Percentiles rank a stretch among this genome's conserved stretches.
phyloP scores from a whole-genome alignment of 371 early-diverging fungal species.

The Massospora cicadina region DNA sequence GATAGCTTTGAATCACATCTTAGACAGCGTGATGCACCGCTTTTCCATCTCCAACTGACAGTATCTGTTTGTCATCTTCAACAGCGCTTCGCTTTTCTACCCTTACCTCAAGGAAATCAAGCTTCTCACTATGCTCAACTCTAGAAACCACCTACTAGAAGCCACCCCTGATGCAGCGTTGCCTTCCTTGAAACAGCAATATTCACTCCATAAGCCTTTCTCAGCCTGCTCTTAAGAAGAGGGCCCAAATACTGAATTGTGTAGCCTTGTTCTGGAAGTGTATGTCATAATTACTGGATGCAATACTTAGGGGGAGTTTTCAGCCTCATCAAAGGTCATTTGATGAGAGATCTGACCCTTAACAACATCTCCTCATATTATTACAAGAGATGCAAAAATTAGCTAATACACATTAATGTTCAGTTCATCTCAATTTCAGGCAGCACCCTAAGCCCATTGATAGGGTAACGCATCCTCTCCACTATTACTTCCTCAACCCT shows the following conservation, averaged over 20 bases:
- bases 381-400: conserved; percentile 45
- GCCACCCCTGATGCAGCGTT: not conserved
- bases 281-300: conserved; percentile 41
- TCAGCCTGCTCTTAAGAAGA: not conserved
- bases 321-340: conserved; percentile 36
- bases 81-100: conserved; percentile 35
- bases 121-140: not conserved
- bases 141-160: not conserved
- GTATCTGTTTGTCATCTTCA: conserved; percentile 46
- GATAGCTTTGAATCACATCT: conserved; percentile 37
- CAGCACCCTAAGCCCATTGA: conserved; percentile 19
- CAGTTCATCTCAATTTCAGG: conserved; percentile 40
- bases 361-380: conserved; percentile 42
- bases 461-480: conserved; percentile 24
- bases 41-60: conserved; percentile 54
- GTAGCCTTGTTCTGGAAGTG: conserved; percentile 48
- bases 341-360: conserved; percentile 40
- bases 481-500: conserved; percentile 29
- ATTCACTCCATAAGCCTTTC: not conserved
- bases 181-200: not conserved
- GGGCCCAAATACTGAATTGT: not conserved
- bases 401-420: conserved; percentile 44
- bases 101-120: conserved; percentile 21
- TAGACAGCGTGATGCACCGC: conserved; percentile 29
- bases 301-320: conserved; percentile 45